These are phyloP conservation scores for Clavispora phyllophila DNA, from an alignment of 805 yeast species.

Conservation along the genomic window DNA sequence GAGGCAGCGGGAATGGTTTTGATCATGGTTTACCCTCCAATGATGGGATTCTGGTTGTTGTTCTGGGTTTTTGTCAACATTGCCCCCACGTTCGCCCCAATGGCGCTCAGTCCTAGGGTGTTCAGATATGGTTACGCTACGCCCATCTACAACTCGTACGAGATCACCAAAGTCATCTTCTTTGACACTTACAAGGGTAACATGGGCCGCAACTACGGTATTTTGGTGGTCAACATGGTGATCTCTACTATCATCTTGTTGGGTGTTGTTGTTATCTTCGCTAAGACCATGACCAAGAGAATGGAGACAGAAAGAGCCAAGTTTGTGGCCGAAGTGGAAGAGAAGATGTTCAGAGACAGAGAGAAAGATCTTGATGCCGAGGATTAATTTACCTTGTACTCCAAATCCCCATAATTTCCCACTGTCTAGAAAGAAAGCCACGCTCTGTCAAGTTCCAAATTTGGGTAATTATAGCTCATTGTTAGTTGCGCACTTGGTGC, in stretches of 20 bases:
- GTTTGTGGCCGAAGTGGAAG: conserved; percentile 9
- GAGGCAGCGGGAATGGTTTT: conserved; percentile 56
- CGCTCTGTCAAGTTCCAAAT: background rate
- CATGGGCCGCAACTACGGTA: conserved; percentile 57
- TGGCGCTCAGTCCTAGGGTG: conserved; percentile 53
- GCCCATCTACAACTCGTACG: conserved; percentile 66
- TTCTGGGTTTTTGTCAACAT: conserved; percentile 67
- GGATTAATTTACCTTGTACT: too few relatives aligned
- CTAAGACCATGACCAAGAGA: conserved; percentile 25
- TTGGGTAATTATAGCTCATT: too few relatives aligned
- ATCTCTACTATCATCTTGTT: conserved; percentile 43
- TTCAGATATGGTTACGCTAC: conserved; percentile 62
- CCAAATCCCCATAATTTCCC: too few relatives aligned
- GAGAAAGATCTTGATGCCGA: conserved; percentile 3
- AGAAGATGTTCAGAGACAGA: conserved; percentile 4
- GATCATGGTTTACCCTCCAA: conserved; percentile 53
- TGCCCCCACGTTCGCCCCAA: conserved; percentile 62
- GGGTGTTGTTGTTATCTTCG: conserved; percentile 39
- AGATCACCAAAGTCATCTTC: conserved; percentile 54
- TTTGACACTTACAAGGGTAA: conserved; percentile 52
- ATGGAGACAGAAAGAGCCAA: conserved; percentile 18
- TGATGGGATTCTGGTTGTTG: conserved; percentile 66
- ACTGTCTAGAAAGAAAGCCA: too few relatives aligned
- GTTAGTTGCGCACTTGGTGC: too few relatives aligned
- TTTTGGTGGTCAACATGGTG: conserved; percentile 57